Base-by-base conservation (phyloP, 805 yeast genomes). In the Jamesozyma lodderae region DNA sequence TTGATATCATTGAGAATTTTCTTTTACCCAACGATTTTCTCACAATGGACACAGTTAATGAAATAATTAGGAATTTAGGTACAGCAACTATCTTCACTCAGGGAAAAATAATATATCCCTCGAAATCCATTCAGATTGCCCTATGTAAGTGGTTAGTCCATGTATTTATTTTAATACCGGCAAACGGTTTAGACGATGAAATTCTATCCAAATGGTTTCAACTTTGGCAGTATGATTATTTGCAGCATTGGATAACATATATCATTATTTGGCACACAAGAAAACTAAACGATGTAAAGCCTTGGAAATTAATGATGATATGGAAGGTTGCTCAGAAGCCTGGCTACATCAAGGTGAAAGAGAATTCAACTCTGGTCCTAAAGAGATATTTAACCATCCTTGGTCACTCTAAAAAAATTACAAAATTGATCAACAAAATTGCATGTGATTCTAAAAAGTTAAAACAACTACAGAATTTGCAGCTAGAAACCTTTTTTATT, bases 91-190 rank as follows among this genome's bases (percentile, higher is more conserved):
- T 43, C 24, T 28, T 41, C 11, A 31, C 35, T 14, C n/a, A n/a
- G n/a, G n/a, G n/a, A n/a, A 13, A 31, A 15, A 40, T 51, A 40
- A 21, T 11, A 4, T 10, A 4, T 4, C 6, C 25, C n/a, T 51
- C 46, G 7, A 39, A 35, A 14, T 41, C 38, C 1, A 15, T 63
- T 0, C 69, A 65, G 37, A 37, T 40, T 1, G 42, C 47, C 0
- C 37, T 64, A 0, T 42, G 58, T 17, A 51, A 49, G 23, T 66
- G 70, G 70, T 37, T 66, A 17, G 55, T 61, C 2, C 57, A 53
- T 11, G 54, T 61, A 0, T 52, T 48, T 33, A 42, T 51, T 25
- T 42, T 60, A 2, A 44, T 57, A 10, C 52, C 51, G 8, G 49
- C 51, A 15, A 31, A 35, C 6, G 32, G 18, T 2, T n/a, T 49